Evolutionary conservation across 1,284 basidiomycete species (phyloP), one percentile per base, ranked within the genome.

Genomic region (Heliocybe sulcata): DNA sequence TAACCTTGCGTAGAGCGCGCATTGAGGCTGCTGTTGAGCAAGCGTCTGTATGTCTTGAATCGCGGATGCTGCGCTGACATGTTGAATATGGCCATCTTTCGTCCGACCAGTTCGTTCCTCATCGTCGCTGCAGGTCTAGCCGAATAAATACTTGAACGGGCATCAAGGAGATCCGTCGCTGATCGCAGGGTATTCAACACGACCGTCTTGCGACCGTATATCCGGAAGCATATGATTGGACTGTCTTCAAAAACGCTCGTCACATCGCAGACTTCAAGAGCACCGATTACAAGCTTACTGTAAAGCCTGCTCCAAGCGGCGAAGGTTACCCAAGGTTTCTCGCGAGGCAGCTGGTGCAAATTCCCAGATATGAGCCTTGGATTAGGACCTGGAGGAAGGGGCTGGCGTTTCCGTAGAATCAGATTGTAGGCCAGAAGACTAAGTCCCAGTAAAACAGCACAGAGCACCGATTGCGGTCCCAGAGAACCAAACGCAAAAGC

Each of bases 191-290:
- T 48, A 25, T 54, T 54, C 3, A 59, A 42, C 11, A 59, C 45
- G 22, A 59, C 22, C 10, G 54, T 25, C 4, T n/a, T 12, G 22
- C 27, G 47, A n/a, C 22, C 22, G 23, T 26, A 49, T 20, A 49
- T 61, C 6, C 61, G 60, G 1, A 71, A 69, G 2, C 72, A 71
- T 12, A 74, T 69, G 65, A 66, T 8, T 1, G 67, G 57, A 31
- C 62, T 60, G 58, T n/a, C n/a, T 42, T 16, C n/a, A 16, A 31
- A 31, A 6, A 31, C 29, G 29, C 4, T 4, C 12, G 29, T 31
- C 4, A 6, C 6, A 31, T 31, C 29, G 12, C 12, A 4, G 4
- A 12, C 29, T 31, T 31, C 6, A 6, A 31, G 29, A 12, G 12
- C 12, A 31, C 6, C 29, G 29, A 38, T 3, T 6, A n/a, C n/a